Evolutionary conservation across 768 basidiomycete genomes (phyloP).

Genomic region (Pilatotrama ljubarskyi): DNA sequence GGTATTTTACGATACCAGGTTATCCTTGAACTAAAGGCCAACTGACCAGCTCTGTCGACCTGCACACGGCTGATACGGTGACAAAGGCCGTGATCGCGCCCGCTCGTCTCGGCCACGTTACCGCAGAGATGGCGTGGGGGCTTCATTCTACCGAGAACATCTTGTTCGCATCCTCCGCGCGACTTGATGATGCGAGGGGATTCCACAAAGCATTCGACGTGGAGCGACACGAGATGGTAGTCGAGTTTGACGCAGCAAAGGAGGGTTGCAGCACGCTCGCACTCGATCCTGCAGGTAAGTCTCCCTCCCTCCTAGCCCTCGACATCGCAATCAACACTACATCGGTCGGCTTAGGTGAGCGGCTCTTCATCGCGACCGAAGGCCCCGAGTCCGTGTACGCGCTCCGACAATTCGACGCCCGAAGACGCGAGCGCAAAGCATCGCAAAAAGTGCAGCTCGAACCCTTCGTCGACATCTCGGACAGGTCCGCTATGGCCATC

Average conservation of each 20-base stretch:
- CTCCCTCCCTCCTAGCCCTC: not conserved
- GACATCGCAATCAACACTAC: not conserved
- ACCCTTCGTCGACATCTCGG: conserved; percentile 13
- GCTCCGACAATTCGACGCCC: conserved; percentile 18
- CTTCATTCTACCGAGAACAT: not conserved
- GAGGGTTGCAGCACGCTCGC: conserved; percentile 14
- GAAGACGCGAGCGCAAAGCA: not conserved
- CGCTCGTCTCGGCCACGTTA: not conserved
- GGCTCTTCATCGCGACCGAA: conserved; percentile 15
- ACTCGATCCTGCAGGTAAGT: conserved; percentile 10
- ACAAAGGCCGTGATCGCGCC: not conserved
- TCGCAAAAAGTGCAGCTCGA: conserved; percentile 13
- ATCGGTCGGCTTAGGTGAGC: not conserved
- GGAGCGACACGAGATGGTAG: not conserved
- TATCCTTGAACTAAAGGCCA: not conserved
- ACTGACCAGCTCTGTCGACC: not conserved
- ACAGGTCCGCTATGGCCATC: conserved; percentile 39
- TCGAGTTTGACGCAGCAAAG: conserved; percentile 14
- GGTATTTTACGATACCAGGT: not conserved
- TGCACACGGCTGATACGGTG: not conserved
- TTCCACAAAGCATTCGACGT: conserved; percentile 19
- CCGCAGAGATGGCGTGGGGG: conserved; percentile 21
- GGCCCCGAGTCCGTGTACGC: not conserved
- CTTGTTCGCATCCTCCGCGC: conserved; percentile 16
- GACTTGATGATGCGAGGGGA: not conserved